Evolutionary conservation across 2,329 filamentous ascomycete genomes (phyloP).

Genomic region (Aspergillus pseudoviridinutans): DNA sequence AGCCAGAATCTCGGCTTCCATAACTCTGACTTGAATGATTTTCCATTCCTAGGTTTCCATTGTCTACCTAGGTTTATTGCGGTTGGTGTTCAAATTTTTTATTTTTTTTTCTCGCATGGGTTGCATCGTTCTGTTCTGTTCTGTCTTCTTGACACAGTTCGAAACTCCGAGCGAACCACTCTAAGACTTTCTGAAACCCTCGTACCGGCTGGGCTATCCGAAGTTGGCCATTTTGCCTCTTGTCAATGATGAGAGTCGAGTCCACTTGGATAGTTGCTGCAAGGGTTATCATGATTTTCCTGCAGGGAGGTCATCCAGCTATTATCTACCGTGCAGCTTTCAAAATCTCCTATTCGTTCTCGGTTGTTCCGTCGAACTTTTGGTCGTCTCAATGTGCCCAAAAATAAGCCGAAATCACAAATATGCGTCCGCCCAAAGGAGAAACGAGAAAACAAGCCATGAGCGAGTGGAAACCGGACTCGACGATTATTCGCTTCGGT

Average conservation of each 20-base stretch:
- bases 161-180: background rate
- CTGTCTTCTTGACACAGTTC: background rate
- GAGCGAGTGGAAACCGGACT: slow-evolving; percentile 7
- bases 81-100: background rate
- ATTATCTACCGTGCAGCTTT: background rate
- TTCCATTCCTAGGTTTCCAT: background rate
- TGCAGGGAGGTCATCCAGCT: background rate
- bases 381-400: background rate
- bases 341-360: slow-evolving; percentile 13
- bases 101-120: background rate
- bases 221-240: background rate
- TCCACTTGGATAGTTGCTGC: background rate
- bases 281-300: background rate
- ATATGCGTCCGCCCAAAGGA: background rate
- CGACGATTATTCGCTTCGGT: slow-evolving; percentile 13
- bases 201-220: background rate
- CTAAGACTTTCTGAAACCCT: background rate
- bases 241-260: background rate
- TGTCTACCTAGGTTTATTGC: background rate
- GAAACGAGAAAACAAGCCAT: background rate
- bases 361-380: background rate
- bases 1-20: background rate
- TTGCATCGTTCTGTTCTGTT: background rate
- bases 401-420: background rate
- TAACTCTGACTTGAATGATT: background rate